Percentiles rank a stretch among this genome's conserved stretches.
phyloP scores from a whole-genome alignment of 2,329 filamentous ascomycete genomes.

The Trichoderma harzianum region DNA sequence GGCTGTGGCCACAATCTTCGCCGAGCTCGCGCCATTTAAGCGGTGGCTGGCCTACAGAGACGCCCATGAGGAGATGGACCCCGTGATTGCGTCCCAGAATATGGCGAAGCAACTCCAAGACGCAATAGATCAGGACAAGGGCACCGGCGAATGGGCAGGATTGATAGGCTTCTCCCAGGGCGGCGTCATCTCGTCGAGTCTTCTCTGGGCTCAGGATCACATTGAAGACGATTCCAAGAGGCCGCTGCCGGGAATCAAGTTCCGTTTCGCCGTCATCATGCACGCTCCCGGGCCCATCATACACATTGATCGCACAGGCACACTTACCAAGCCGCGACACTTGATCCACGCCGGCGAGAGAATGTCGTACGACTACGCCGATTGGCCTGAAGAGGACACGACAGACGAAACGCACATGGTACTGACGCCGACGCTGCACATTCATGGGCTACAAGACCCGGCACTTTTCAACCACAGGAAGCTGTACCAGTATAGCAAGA shows the following conservation, averaged over 20 bases:
- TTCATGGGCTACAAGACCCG: constrained; percentile 54
- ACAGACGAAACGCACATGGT: constrained; percentile 31
- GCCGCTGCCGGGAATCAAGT: constrained; percentile 23
- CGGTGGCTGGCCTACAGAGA: constrained; percentile 60
- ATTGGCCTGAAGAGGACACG: constrained; percentile 44
- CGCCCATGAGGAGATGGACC: constrained; percentile 50
- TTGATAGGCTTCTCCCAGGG: constrained; percentile 66
- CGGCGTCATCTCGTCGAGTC: constrained; percentile 57
- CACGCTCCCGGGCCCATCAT: constrained; percentile 34
- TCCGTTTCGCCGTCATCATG: constrained; percentile 37
- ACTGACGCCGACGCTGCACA: constrained; percentile 35
- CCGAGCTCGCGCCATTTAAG: constrained; percentile 62
- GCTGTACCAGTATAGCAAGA: constrained; percentile 59
- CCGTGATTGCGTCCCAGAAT: constrained; percentile 34
- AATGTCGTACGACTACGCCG: constrained; percentile 23
- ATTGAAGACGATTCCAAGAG: constrained; percentile 17
- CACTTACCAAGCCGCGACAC: constrained; percentile 50
- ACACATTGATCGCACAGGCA: constrained; percentile 33
- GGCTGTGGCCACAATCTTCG: constrained; percentile 63
- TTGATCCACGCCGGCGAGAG: constrained; percentile 24
- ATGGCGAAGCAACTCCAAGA: constrained; percentile 38
- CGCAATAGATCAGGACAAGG: constrained; percentile 54
- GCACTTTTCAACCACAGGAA: constrained; percentile 51
- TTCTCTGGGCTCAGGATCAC: constrained; percentile 60
- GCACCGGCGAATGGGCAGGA: constrained; percentile 56